These are phyloP conservation scores for Haberlea rhodopensis DNA, from an alignment of 257 asterid species.

Conservation along the genomic window DNA sequence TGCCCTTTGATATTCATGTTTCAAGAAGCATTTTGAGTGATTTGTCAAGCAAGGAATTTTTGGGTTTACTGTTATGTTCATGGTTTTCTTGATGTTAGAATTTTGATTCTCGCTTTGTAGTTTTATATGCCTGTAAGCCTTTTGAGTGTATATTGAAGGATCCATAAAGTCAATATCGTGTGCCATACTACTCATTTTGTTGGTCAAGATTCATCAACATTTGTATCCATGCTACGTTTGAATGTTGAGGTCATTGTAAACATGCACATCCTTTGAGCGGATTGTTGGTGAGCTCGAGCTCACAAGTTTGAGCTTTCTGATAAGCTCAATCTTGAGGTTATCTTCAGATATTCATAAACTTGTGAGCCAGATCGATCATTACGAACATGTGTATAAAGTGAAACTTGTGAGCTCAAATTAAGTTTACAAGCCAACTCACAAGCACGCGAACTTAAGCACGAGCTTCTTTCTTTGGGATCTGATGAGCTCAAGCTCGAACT, in stretches of 20 bases:
- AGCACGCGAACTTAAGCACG: no score
- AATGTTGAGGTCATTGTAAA: not conserved
- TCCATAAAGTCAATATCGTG: not conserved
- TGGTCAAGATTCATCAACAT: not conserved
- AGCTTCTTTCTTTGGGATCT: not conserved
- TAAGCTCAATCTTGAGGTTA: no score
- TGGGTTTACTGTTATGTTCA: not conserved
- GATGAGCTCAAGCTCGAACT: not conserved
- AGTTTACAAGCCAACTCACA: not conserved
- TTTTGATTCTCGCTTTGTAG: not conserved
- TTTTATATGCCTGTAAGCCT: not conserved
- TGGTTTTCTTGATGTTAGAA: not conserved
- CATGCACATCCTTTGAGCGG: not conserved
- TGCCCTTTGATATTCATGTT: no score
- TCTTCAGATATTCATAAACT: no score
- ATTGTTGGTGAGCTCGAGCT: no score
- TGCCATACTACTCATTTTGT: not conserved
- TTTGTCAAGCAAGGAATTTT: not conserved
- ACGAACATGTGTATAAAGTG: no score
- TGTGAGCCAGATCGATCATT: no score
- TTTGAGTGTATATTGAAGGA: not conserved
- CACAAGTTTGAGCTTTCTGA: no score
- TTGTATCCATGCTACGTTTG: not conserved
- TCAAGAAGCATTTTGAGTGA: not conserved
- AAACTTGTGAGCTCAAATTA: no score